Base-by-base conservation (phyloP, 495 filamentous ascomycete species). In the Tuber magnatum region DNA sequence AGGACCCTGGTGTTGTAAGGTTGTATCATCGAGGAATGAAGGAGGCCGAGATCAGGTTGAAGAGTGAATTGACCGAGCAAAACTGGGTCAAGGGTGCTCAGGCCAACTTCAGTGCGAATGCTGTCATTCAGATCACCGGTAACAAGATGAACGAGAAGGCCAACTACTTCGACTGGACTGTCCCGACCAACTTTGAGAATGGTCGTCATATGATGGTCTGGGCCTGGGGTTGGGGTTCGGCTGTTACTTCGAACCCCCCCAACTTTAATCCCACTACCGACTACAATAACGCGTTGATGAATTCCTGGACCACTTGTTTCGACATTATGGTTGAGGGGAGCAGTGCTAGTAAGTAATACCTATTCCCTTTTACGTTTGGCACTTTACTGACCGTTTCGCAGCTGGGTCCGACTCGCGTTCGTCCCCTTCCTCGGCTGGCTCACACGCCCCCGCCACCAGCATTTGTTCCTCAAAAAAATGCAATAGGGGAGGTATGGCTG, bases 1-100 rank as follows among this genome's bases (percentile, higher is more conserved):
- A 75, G 40, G 81, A 83, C 28, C 81, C 81, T 32, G 81, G 81
- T 70, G 71, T 83, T n/a, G 73, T 83, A 32, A 76, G 81, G 14
- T 71, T 83, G 12, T 83, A 83, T 74, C 81, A 79, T 76, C 76
- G 74, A 68, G 81, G 81, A 6, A 39, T 61, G 68, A 74, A 76
- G 44, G 76, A 82, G 41, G 68, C 42, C 38, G 81, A 83, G 51
- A 73, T 82, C 28, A 76, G 40, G 5, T 39, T 72, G 12, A 78
- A 74, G 73, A 71, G 69, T 38, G 70, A 83, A 18, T 73, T 83
- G 65, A 79, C 32, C 14, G 68, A 80, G 56, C 28, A 69, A 40
- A 81, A 82, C 71, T 83, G 80, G 78, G 16, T 83, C 18, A 74
- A 35, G 7, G 76, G 74, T 32, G 76, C 76, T 40, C 81, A 83